Evolutionary conservation across 208 protist species (phyloP), one percentile per base, ranked within the genome.

Genomic region (Crithidia mellificae): DNA sequence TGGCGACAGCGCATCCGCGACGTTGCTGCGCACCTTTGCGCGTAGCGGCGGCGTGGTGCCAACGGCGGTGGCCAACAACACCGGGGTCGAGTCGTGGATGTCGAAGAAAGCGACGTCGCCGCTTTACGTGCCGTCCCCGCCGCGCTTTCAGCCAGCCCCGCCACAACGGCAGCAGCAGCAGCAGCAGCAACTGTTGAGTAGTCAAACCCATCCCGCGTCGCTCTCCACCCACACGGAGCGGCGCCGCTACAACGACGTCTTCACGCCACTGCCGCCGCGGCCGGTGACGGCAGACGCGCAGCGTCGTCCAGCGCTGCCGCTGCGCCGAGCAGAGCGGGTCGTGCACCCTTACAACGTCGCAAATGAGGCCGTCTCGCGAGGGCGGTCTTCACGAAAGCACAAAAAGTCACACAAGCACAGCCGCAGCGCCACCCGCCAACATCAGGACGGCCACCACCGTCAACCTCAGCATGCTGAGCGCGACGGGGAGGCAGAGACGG

Each of bases 301-400:
- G 4, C 59, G 34, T 12, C 47, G 46, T 5, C 19, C 34, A 12
- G 11, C 47, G 32, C 29, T 46, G 32, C 46, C 22, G 2, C 4
- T 15, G 27, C 2, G 27, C 5, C 12, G 17, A 29, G 20, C 6
- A 2, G 22, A 32, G 6, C 9, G 4, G 14, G 30, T n/a, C 8
- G 7, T 38, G 19, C 58, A 73, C 51, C 68, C 58, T 6, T 73
- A 73, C 58, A 66, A 54, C 41, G 50, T 56, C 15, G 25, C 20
- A 7, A 38, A 6, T 19, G 36, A 15, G 34, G n/a, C 53, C 3
- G 20, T 22, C n/a, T n/a, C n/a, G n/a, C n/a, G n/a, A 11, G 5
- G 6, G 46, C 17, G 8, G 17, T 41, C 53, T 14, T 39, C 43
- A 7, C 39, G 27, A 34, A 32, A 24, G 22, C 59, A 55, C 32